Percentiles rank a stretch among this genome's conserved stretches.
These are phyloP conservation scores for Pyricularia pennisetigena DNA, from an alignment of 2,329 filamentous ascomycete species.

Conservation along the genomic window DNA sequence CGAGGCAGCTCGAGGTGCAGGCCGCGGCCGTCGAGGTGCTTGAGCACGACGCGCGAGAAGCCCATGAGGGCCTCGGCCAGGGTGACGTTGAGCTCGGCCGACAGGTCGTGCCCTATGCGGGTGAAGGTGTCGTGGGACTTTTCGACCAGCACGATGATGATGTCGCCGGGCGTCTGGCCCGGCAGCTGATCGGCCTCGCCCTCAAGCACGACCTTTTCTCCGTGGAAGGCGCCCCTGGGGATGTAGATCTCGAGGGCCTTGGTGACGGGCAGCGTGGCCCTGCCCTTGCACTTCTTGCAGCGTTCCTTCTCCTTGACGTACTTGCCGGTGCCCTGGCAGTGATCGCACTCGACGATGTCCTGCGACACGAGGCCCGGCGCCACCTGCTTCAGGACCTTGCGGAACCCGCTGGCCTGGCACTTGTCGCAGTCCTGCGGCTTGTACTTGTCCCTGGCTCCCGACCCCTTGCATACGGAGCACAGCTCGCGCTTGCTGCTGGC, in stretches of 20 bases:
- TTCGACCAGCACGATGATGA: constrained; percentile 82
- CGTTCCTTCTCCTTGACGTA: constrained; percentile 93
- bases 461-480: constrained; percentile 79
- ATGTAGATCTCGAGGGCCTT: constrained; percentile 97
- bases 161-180: constrained; percentile 82
- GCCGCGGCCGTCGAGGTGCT: constrained; percentile 86
- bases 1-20: constrained; percentile 71
- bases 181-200: constrained; percentile 92
- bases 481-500: constrained; percentile 89
- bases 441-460: constrained; percentile 83
- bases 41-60: constrained; percentile 83
- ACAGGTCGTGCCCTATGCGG: constrained; percentile 75
- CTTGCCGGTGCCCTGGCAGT: constrained; percentile 76
- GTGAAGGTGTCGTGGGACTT: constrained; percentile 73
- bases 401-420: constrained; percentile 66
- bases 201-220: constrained; percentile 81
- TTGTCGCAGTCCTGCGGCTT: constrained; percentile 74
- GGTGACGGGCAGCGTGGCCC: constrained; percentile 74
- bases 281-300: constrained; percentile 98
- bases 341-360: constrained; percentile 68
- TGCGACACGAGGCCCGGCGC: constrained; percentile 81
- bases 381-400: constrained; percentile 70
- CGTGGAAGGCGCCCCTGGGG: constrained; percentile 74
- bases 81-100: constrained; percentile 70
- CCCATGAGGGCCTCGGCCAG: constrained; percentile 78